Evolutionary conservation across 176 grass and related monocot genomes (phyloP), one percentile per base, ranked within the genome.

Genomic region (Tillandsia fasciculata): DNA sequence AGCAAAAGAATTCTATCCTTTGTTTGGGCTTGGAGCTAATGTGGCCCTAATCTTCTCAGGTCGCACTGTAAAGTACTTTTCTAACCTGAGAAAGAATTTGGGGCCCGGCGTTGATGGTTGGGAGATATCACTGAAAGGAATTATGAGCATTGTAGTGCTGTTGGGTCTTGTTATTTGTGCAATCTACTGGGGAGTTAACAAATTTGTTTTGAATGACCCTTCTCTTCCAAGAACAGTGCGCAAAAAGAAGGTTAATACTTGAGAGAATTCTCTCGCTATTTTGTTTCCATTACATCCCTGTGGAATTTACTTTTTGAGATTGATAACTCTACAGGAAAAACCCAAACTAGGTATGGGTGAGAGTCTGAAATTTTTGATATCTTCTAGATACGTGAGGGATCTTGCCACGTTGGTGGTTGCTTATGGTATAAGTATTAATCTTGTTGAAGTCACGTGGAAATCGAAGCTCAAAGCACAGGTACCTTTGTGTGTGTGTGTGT

Each of bases 371-470:
- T 79, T 97, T 61, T 82, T 97, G 75, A 52, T 97, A 52, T 99
- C 94, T 63, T 99, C 89, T 18, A 83, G 79, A 24, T 99, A 99
- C 77, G 89, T 99, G 64, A 99, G 94, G 80, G 94, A 99, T 88
- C 89, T 99, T 77, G 94, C 94, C 13, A 99, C 94, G 6, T 77
- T 99, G 84, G 94, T 99, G 1, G 94, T 99, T 70, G 89, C 94
- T 63, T 99, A 99, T 73, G 94, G 94, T 70, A 99, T 99, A 79
- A 99, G 94, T 76, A 99, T 99, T 63, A 99, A 99, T 71, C 84
- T 99, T 65, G 94, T 99, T 47, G 94, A 99, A 65, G 94, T 99
- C 2, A 99, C 94, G 69, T 93, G 89, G 94, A 99, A 99, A 84
- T 99, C 94, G 23, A 99, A 93, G 83, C 71, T 99, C 68, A 99